Percentiles rank a stretch among this genome's conserved stretches.
Evolutionary conservation across 352 stramenopile genomes (phyloP).

Genomic region (Phytophthora rubi): DNA sequence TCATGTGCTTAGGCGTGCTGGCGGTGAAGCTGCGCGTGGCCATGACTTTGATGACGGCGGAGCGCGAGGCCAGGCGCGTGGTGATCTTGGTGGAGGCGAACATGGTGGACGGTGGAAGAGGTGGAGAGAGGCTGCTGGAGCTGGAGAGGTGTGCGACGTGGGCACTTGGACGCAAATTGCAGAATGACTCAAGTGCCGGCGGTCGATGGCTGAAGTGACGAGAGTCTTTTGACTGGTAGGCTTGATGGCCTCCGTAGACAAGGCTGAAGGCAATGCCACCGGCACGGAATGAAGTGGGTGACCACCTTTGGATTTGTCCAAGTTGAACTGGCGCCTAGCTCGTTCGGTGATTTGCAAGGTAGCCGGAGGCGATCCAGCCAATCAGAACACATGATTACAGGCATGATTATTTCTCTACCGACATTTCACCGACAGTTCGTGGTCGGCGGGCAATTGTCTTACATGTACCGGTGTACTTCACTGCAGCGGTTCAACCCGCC

Average conservation of each 20-base stretch:
- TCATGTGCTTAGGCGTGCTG: slow-evolving; percentile 38
- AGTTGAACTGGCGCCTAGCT: background rate
- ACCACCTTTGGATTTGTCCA: background rate
- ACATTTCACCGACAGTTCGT: background rate
- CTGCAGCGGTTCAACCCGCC: background rate
- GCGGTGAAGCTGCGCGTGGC: slow-evolving; percentile 34
- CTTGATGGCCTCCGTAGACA: background rate
- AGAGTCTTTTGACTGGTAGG: too few species aligned
- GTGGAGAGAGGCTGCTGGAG: background rate
- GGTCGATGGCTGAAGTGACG: background rate
- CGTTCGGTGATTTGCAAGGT: background rate
- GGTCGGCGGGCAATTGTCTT: background rate
- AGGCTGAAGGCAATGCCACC: background rate
- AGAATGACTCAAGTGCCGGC: slow-evolving; percentile 22
- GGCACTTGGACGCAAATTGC: slow-evolving; percentile 24
- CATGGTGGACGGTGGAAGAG: slow-evolving; percentile 13
- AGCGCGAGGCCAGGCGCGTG: slow-evolving; percentile 7
- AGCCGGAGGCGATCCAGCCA: background rate
- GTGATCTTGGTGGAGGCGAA: slow-evolving; percentile 34
- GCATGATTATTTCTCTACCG: background rate
- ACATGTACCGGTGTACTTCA: background rate
- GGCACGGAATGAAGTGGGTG: background rate
- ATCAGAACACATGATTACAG: background rate
- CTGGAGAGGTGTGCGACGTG: slow-evolving; percentile 7
- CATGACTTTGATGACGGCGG: background rate